A percentile compares a stretch with the other conserved stretches of the same genome.
Conservation (phyloP, 228 moss, liverwort and hornwort genomes). For the Sphagnum magellanicum region DNA sequence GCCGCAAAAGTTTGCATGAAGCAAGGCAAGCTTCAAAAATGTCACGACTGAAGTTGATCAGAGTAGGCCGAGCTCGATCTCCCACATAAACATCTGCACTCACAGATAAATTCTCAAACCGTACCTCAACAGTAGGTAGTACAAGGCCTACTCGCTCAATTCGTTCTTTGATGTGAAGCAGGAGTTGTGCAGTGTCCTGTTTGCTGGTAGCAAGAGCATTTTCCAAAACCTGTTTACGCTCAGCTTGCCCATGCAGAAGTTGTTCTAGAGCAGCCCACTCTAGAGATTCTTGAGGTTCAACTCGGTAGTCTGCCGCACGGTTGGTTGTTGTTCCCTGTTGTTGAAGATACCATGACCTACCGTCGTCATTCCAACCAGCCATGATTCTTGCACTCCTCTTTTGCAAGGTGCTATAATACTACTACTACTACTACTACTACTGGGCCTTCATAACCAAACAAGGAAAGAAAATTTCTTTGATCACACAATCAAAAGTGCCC, state of each 20-base stretch:
- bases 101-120: slow-evolving; percentile 54
- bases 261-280: neutral
- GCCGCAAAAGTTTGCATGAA: slow-evolving; percentile 16
- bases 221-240: slow-evolving; percentile 28
- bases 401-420: too few relatives aligned
- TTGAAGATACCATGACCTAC: too few relatives aligned
- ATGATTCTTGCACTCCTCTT: too few relatives aligned
- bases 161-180: slow-evolving; percentile 32
- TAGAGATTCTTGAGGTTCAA: neutral
- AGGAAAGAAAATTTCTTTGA: too few relatives aligned
- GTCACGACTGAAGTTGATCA: slow-evolving; percentile 54
- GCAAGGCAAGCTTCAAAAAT: slow-evolving; percentile 32
- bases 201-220: slow-evolving; percentile 36
- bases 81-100: slow-evolving; percentile 56
- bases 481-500: too few relatives aligned
- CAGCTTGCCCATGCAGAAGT: neutral
- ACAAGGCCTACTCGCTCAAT: slow-evolving; percentile 49
- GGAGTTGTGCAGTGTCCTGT: slow-evolving; percentile 21
- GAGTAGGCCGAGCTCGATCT: slow-evolving; percentile 45
- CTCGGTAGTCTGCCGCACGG: too few relatives aligned
- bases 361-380: too few relatives aligned
- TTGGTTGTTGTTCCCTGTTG: too few relatives aligned
- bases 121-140: slow-evolving; percentile 56
- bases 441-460: too few relatives aligned
- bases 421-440: too few relatives aligned